Evolutionary conservation across 768 basidiomycete species (phyloP), one percentile per base, ranked within the genome.

Genomic region (Russula sp.): DNA sequence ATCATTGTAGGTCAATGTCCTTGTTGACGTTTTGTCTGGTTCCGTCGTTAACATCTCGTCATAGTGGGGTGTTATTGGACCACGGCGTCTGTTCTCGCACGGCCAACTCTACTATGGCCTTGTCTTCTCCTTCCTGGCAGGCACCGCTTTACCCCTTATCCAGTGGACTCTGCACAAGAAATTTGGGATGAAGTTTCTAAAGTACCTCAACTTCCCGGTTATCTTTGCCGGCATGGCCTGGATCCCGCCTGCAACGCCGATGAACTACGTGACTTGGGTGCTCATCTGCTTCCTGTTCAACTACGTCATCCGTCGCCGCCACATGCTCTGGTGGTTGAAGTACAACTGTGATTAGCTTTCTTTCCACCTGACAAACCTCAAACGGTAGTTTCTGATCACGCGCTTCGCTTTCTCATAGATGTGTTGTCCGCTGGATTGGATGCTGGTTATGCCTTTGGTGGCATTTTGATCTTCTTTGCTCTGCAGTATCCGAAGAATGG

Each of bases 91-190:
- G 31, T 39, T 42, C 53, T 47, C 55, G 22, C 50, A 53, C 50
- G 69, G 42, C 3, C 39, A 54, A 6, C 4, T 48, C 31, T 45
- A 39, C 48, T 61, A 61, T 57, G 59, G 77, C 2, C 78, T 91
- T n/a, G 70, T 80, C 3, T 84, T 84, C 72, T 91, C 89, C 77
- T 94, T 27, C 87, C 80, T 91, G 61, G 70, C 88, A 59, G 92
- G 92, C 18, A 80, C 84, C 54, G 10, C 85, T 55, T 79, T 81
- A 57, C 91, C 91, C 0, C 35, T 80, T 2, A 57, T 81, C 52
- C 77, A 80, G 44, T 91, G 80, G 70, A 64, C 84, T 64, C 68
- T 86, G 61, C 75, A 66, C 27, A 57, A 55, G 50, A 59, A 34
- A 31, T 60, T 60, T 50, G 51, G n/a, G 14, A 0, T 64, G 7